These are phyloP conservation scores for Metschnikowia amazonensis DNA, from an alignment of 805 yeast genomes.

Conservation along the genomic window DNA sequence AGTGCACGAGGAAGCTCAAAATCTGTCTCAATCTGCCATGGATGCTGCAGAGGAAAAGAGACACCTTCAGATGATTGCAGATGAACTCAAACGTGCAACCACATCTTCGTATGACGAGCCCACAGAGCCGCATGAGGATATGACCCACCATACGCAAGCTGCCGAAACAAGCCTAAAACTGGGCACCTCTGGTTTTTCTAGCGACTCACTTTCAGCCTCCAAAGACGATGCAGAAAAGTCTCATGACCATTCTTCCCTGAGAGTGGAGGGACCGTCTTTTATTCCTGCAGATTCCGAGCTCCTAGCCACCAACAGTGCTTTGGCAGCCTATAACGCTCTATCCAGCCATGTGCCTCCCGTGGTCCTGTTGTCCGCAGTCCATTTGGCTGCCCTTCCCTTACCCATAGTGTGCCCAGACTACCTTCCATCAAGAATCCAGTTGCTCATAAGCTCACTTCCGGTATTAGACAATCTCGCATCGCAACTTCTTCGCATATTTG, in stretches of 20 bases:
- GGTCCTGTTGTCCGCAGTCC: conserved; percentile 40
- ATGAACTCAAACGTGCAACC: conserved; percentile 32
- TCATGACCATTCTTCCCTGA: neutral
- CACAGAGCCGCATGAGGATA: neutral
- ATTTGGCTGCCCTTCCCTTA: conserved; percentile 58
- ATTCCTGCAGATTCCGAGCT: conserved; percentile 43
- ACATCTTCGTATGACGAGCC: conserved; percentile 8
- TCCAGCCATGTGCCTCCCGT: conserved; percentile 37
- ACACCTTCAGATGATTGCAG: conserved; percentile 30
- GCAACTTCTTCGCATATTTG: conserved; percentile 70
- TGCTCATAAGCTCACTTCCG: conserved; percentile 65
- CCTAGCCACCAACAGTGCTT: conserved; percentile 36
- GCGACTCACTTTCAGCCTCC: neutral
- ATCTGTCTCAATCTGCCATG: conserved; percentile 1
- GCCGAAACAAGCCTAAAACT: neutral
- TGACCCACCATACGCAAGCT: neutral
- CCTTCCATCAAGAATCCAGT: conserved; percentile 58
- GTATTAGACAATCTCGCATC: conserved; percentile 77
- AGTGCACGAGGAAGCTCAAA: neutral
- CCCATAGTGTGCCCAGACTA: conserved; percentile 53
- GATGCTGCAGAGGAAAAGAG: conserved; percentile 21
- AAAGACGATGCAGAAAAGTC: neutral
- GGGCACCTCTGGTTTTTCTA: neutral
- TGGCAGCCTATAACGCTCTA: conserved; percentile 41
- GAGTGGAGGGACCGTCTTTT: conserved; percentile 2